Conservation (phyloP, 345 rosid species). For the Corchorus capsularis region DNA sequence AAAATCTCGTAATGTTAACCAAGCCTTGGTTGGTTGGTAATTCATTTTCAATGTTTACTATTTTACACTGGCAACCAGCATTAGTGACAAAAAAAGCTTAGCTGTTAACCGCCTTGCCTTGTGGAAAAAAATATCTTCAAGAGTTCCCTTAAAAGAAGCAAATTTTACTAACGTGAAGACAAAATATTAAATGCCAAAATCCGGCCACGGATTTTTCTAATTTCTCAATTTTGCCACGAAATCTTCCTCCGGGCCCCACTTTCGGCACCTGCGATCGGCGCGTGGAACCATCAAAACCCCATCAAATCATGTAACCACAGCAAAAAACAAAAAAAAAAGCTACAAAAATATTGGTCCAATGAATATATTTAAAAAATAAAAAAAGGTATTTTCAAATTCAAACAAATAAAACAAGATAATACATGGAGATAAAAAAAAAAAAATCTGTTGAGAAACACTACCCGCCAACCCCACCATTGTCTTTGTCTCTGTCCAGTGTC, state of each 20-base stretch:
- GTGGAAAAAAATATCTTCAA: too few species aligned
- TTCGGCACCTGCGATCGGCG: neutral
- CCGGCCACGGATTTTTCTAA: neutral
- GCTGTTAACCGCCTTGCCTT: neutral
- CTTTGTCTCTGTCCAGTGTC: neutral
- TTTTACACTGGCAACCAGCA: too few species aligned
- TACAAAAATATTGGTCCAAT: neutral
- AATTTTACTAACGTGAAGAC: neutral
- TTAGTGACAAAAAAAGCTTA: neutral
- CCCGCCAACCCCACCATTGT: constrained; percentile 15
- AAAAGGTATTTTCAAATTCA: neutral
- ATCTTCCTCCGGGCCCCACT: neutral
- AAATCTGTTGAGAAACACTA: neutral
- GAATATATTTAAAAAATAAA: neutral
- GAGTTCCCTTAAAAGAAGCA: neutral
- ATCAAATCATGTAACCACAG: neutral
- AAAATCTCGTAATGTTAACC: too few species aligned
- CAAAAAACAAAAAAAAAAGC: neutral
- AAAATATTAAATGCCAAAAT: constrained; percentile 2
- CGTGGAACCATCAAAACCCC: neutral
- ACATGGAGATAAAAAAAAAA: neutral
- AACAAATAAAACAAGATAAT: neutral
- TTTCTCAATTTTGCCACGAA: neutral
- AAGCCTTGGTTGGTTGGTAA: too few species aligned
- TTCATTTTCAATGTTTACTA: too few species aligned